phyloP scores from a whole-genome alignment of 1,284 basidiomycete species.

The Ganoderma leucocontextum region DNA sequence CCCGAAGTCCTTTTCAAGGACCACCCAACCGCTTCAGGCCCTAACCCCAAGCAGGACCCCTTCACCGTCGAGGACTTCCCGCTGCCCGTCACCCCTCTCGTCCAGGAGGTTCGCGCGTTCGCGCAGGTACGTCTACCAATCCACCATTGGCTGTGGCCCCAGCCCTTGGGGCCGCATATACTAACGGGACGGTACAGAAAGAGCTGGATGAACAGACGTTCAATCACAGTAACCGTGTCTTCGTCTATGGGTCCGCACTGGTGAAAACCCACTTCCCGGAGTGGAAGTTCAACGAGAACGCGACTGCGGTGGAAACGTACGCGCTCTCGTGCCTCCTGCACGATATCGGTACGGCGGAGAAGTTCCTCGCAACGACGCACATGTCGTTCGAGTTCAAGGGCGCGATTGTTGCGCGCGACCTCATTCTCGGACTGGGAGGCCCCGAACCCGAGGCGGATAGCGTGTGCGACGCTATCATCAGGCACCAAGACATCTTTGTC shows the following conservation, averaged over 20 bases:
- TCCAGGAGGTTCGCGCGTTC: constrained; percentile 51
- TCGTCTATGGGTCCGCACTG: constrained; percentile 58
- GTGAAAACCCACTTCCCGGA: constrained; percentile 57
- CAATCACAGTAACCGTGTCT: constrained; percentile 61
- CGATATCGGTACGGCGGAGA: constrained; percentile 63
- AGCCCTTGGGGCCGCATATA: not conserved
- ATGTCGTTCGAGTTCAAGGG: constrained; percentile 70
- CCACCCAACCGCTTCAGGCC: constrained; percentile 55
- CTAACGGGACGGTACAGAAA: constrained; percentile 41
- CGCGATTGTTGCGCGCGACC: constrained; percentile 60
- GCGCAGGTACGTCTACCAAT: constrained; percentile 44
- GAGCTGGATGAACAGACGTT: constrained; percentile 58
- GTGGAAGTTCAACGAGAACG: constrained; percentile 50
- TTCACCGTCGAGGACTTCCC: constrained; percentile 53
- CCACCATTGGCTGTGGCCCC: not conserved
- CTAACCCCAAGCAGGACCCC: constrained; percentile 54
- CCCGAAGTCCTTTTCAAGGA: constrained; percentile 57
- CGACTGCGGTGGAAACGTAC: constrained; percentile 51
- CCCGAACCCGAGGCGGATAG: constrained; percentile 62
- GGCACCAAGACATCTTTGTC: constrained; percentile 67
- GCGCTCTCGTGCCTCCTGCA: constrained; percentile 61
- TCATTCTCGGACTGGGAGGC: constrained; percentile 54
- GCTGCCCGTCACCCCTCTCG: constrained; percentile 53
- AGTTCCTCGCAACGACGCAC: constrained; percentile 58
- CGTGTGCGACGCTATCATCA: constrained; percentile 64